Percentiles rank a stretch among this genome's conserved stretches.
These are phyloP conservation scores for Quercus aquifolioides DNA, from an alignment of 306 rosid species.

Conservation along the genomic window DNA sequence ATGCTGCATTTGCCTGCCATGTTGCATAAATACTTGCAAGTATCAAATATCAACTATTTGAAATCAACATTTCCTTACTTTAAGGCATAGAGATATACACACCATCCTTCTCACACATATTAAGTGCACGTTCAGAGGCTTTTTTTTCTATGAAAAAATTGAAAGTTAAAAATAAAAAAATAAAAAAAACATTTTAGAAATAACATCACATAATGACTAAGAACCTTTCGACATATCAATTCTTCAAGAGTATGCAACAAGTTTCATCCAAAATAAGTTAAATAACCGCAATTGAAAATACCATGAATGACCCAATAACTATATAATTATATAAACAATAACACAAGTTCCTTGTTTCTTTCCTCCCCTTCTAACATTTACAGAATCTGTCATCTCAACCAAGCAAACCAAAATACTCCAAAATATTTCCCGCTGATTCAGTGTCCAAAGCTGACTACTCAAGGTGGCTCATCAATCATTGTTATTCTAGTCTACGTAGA, in stretches of 20 bases:
- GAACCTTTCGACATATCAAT: neutral
- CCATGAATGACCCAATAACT: neutral
- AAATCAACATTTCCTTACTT: neutral
- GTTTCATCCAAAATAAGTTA: neutral
- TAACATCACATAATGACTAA: too few species aligned
- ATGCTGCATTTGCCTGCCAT: constrained; percentile 47
- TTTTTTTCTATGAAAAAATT: too few species aligned
- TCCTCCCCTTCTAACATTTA: neutral
- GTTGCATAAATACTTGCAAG: neutral
- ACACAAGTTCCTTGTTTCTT: neutral
- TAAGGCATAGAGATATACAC: neutral
- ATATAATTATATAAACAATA: neutral
- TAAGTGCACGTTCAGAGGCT: too few species aligned
- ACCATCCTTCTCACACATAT: too few species aligned
- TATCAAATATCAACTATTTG: neutral
- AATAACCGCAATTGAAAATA: neutral
- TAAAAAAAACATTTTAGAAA: too few species aligned
- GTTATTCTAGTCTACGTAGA: too few species aligned
- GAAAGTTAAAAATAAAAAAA: too few species aligned
- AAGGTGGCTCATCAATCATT: too few species aligned
- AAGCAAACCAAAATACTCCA: too few species aligned
- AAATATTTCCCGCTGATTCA: too few species aligned
- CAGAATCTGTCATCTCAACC: neutral
- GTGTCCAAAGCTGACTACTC: too few species aligned
- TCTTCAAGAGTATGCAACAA: neutral